phyloP scores from a whole-genome alignment of 352 stramenopile species.

The Globisporangium okanoganense region DNA sequence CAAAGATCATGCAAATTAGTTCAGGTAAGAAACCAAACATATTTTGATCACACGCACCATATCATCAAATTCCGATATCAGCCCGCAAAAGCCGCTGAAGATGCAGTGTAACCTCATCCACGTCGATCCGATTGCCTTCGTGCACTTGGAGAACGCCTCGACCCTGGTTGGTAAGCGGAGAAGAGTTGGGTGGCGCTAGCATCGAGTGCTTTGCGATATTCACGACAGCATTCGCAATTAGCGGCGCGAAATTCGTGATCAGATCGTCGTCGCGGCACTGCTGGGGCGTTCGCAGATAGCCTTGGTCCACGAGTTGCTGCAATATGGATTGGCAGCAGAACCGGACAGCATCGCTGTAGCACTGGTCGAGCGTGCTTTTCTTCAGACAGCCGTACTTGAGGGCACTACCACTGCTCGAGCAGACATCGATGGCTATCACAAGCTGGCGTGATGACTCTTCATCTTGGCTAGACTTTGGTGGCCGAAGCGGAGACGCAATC shows the following conservation, averaged over 20 bases:
- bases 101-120: slow-evolving; percentile 14
- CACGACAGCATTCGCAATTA: slow-evolving; percentile 50
- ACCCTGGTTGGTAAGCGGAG: neutral
- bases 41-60: neutral
- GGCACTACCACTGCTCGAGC: slow-evolving; percentile 10
- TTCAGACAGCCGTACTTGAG: slow-evolving; percentile 53
- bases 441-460: slow-evolving; percentile 18
- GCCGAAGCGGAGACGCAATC: slow-evolving; percentile 26
- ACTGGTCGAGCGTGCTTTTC: slow-evolving; percentile 51
- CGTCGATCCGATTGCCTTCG: slow-evolving; percentile 12
- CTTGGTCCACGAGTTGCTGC: slow-evolving; percentile 40
- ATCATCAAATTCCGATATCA: neutral
- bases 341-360: slow-evolving; percentile 35
- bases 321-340: slow-evolving; percentile 38
- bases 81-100: slow-evolving; percentile 11
- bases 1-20: neutral
- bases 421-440: slow-evolving; percentile 58
- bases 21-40: neutral
- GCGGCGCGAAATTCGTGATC: slow-evolving; percentile 38
- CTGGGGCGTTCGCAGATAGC: slow-evolving; percentile 40
- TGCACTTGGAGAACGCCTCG: neutral
- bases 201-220: slow-evolving; percentile 24
- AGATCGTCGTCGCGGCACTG: slow-evolving; percentile 54
- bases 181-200: neutral
- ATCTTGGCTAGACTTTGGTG: neutral